phyloP scores from a whole-genome alignment of 140 eudicot genomes.

The Artemisia princeps region DNA sequence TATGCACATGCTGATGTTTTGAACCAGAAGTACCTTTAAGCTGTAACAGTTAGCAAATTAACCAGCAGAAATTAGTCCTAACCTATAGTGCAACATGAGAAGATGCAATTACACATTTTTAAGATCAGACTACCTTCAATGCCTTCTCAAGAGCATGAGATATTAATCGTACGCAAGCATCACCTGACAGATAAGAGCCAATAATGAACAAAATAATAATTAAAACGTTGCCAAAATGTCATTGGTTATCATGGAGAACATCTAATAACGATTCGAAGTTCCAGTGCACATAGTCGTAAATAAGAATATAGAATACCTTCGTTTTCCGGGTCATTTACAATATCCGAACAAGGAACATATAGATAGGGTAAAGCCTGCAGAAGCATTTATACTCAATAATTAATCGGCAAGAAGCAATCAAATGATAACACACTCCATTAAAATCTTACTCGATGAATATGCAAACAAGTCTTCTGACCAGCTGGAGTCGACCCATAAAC shows the following conservation, averaged over 20 bases:
- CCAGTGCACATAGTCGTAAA: background rate
- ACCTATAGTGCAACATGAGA: constrained; percentile 7
- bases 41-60: constrained; percentile 31
- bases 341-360: constrained; percentile 71
- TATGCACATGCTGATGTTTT: constrained; percentile 95
- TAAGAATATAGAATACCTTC: constrained; percentile 44
- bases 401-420: background rate
- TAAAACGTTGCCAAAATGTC: background rate
- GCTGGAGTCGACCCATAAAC: constrained; percentile 86
- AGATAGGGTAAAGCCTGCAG: constrained; percentile 88
- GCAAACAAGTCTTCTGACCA: constrained; percentile 93
- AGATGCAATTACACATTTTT: constrained; percentile 10
- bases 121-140: constrained; percentile 53
- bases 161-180: constrained; percentile 38
- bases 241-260: constrained; percentile 13
- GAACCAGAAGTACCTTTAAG: constrained; percentile 81
- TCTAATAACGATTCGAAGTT: background rate
- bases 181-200: constrained; percentile 35
- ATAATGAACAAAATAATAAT: constrained; percentile 13
- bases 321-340: constrained; percentile 45
- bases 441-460: constrained; percentile 56
- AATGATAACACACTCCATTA: no score
- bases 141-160: constrained; percentile 80
- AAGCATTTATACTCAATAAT: constrained; percentile 13
- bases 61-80: background rate